Evolutionary conservation across 2,329 filamentous ascomycete genomes (phyloP).

Genomic region (Talaromyces islandicus): DNA sequence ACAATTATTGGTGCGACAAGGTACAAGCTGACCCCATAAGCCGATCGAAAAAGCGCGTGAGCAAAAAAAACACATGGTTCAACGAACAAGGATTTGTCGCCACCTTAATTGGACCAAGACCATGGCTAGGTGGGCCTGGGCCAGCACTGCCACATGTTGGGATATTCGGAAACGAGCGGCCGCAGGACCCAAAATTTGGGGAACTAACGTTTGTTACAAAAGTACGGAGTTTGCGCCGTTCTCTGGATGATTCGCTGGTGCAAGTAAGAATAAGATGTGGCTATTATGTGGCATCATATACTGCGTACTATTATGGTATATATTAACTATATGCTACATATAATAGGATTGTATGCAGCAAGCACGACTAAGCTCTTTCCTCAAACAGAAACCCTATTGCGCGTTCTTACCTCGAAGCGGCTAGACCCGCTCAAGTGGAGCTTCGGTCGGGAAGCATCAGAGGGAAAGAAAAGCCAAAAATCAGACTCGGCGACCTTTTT

Average conservation of each 20-base stretch:
- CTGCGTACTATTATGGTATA: no score
- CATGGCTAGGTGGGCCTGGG: background rate
- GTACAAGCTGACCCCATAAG: background rate
- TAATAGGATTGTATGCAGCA: background rate
- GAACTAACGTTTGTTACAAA: background rate
- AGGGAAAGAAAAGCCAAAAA: background rate
- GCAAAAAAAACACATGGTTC: background rate
- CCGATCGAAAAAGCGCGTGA: background rate
- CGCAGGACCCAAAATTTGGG: background rate
- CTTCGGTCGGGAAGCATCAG: background rate
- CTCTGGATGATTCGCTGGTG: background rate
- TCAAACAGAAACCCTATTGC: background rate
- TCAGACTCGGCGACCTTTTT: background rate
- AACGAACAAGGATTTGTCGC: background rate
- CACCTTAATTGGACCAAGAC: background rate
- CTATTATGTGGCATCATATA: no score
- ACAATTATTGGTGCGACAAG: background rate
- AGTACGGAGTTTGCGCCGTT: background rate
- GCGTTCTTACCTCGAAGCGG: background rate
- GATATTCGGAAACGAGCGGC: background rate
- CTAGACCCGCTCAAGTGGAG: background rate
- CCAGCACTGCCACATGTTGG: background rate
- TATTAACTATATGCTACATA: no score
- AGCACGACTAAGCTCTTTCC: background rate
- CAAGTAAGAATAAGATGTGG: background rate